Evolutionary conservation across 176 grass and related monocot genomes (phyloP).

Genomic region (Cenchrus fungigraminus): DNA sequence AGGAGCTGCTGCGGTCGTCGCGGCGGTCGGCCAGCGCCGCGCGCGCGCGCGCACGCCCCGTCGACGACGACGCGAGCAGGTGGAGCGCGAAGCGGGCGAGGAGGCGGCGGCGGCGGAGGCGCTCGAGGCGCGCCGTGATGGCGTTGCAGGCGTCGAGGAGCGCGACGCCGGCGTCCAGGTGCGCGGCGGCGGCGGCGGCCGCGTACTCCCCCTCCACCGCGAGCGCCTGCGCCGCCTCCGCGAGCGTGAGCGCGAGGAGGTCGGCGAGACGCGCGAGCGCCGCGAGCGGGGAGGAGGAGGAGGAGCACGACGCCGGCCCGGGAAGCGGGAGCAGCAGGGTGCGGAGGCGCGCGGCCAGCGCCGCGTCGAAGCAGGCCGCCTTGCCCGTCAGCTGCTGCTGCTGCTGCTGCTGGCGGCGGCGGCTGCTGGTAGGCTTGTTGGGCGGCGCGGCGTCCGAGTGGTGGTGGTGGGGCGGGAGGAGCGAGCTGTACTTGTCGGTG

Average conservation of each 20-base stretch:
- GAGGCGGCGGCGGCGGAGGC: slow-evolving; percentile 63
- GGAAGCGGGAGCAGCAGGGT: slow-evolving; percentile 36
- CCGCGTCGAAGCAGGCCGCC: slow-evolving; percentile 35
- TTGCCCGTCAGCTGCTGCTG: slow-evolving; percentile 8
- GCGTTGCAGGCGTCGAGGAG: slow-evolving; percentile 81
- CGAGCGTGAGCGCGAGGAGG: slow-evolving; percentile 62
- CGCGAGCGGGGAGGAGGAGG: slow-evolving; percentile 35
- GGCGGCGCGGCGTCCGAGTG: neutral
- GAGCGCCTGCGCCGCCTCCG: slow-evolving; percentile 40
- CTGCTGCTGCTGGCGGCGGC: neutral
- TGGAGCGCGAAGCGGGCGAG: slow-evolving; percentile 70
- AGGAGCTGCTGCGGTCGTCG: neutral
- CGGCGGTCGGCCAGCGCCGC: slow-evolving; percentile 36
- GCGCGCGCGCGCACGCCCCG: slow-evolving; percentile 39
- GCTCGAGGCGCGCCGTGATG: slow-evolving; percentile 52
- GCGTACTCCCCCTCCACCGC: neutral
- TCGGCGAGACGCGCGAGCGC: slow-evolving; percentile 46
- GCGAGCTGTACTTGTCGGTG: slow-evolving; percentile 58
- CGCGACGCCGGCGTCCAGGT: slow-evolving; percentile 56
- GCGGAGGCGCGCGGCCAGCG: slow-evolving; percentile 48
- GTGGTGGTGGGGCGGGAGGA: slow-evolving; percentile 31
- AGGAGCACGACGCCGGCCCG: neutral
- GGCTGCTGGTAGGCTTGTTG: neutral
- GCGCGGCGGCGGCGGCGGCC: slow-evolving; percentile 7
- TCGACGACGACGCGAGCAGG: slow-evolving; percentile 33